phyloP scores from a whole-genome alignment of 2,329 filamentous ascomycete species.

The Aspergillus alliaceus region DNA sequence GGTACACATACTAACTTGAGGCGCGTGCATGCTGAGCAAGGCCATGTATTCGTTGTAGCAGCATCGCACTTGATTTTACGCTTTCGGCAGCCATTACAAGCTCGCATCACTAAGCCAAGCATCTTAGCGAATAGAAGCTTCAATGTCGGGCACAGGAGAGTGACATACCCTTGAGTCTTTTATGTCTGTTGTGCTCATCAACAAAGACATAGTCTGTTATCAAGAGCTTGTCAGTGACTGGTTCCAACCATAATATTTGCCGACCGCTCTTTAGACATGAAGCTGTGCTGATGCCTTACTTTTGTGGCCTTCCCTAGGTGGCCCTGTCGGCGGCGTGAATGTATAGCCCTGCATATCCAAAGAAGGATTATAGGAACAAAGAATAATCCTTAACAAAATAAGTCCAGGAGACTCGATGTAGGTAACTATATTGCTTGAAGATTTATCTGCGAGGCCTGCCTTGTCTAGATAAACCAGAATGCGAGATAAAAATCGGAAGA shows the following conservation, averaged over 20 bases:
- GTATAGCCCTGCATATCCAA: slow-evolving; percentile 67
- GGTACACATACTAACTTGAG: slow-evolving; percentile 92
- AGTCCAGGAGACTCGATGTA: slow-evolving; percentile 29
- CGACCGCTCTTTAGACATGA: slow-evolving; percentile 4
- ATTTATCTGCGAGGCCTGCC: slow-evolving; percentile 20
- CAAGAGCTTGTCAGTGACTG: slow-evolving; percentile 10
- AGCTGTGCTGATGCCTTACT: slow-evolving; percentile 55
- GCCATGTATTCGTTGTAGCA: slow-evolving; percentile 95
- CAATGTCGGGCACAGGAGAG: not conserved
- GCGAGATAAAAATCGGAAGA: not conserved
- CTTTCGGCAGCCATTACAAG: slow-evolving; percentile 90
- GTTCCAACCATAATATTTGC: not conserved
- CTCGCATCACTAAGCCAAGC: slow-evolving; percentile 77
- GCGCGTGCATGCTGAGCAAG: slow-evolving; percentile 88
- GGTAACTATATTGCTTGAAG: slow-evolving; percentile 31
- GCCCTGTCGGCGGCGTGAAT: slow-evolving; percentile 66
- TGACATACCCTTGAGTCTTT: slow-evolving; percentile 80
- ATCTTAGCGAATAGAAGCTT: slow-evolving; percentile 5
- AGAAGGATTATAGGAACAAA: slow-evolving; percentile 49
- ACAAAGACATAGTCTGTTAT: slow-evolving; percentile 92
- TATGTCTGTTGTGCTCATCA: slow-evolving; percentile 97
- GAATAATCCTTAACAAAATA: slow-evolving; percentile 64
- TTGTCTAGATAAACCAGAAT: slow-evolving; percentile 11
- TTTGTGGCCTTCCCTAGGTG: slow-evolving; percentile 76
- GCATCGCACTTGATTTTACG: slow-evolving; percentile 98